These are phyloP conservation scores for Microdochium trichocladiopsis DNA, from an alignment of 2,329 filamentous ascomycete genomes.

Conservation along the genomic window DNA sequence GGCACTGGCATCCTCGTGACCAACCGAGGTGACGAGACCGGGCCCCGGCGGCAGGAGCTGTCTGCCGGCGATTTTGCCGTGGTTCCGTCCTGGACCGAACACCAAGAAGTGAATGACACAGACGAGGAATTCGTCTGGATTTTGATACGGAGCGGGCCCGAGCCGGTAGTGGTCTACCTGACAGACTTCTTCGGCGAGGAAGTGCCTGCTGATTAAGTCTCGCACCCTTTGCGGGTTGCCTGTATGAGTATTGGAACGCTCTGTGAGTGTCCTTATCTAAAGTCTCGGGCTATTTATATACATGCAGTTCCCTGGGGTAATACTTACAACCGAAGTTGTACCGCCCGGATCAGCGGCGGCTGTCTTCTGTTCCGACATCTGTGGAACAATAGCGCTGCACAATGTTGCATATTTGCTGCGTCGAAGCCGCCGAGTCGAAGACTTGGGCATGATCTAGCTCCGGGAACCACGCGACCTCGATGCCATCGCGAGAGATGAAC, in stretches of 20 bases:
- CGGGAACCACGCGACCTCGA: constrained; percentile 55
- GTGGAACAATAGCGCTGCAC: constrained; percentile 16
- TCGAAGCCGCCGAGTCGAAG: constrained; percentile 33
- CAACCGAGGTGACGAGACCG: constrained; percentile 42
- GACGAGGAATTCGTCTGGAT: constrained; percentile 56
- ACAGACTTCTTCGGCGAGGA: constrained; percentile 52
- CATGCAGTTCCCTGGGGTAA: neutral
- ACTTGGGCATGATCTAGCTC: constrained; percentile 58
- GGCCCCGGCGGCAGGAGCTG: constrained; percentile 47
- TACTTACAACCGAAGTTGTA: no score
- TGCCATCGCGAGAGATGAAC: constrained; percentile 25
- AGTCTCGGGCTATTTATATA: neutral
- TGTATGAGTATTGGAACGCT: neutral
- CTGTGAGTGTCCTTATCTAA: neutral
- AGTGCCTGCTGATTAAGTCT: constrained; percentile 18
- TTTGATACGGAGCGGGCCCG: constrained; percentile 53
- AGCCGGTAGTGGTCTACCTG: constrained; percentile 55
- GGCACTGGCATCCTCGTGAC: constrained; percentile 56
- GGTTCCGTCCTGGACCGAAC: constrained; percentile 63
- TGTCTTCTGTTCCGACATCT: constrained; percentile 2
- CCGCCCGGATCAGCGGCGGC: no score
- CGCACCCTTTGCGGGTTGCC: neutral
- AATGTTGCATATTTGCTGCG: constrained; percentile 10
- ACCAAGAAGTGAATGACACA: constrained; percentile 62
- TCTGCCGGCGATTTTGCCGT: constrained; percentile 61